Percentiles rank a stretch among this genome's conserved stretches.
Evolutionary conservation across 192 early-diverging fungal species (phyloP).

Genomic region (Coemansia sp.): DNA sequence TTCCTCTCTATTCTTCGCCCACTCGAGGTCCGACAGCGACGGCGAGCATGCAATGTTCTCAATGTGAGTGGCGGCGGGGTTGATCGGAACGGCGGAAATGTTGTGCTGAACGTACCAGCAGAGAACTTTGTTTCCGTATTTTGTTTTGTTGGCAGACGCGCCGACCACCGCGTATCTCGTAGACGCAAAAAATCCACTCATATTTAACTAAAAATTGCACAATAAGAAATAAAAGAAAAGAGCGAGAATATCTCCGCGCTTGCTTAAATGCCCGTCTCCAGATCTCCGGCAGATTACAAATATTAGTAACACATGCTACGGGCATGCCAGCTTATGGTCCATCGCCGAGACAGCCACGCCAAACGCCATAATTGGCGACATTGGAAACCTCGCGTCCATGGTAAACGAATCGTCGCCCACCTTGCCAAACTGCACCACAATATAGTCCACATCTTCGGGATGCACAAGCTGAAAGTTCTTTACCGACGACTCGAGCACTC

Average conservation of each 20-base stretch:
- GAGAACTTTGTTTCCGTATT: constrained; percentile 86
- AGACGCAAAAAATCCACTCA: constrained; percentile 56
- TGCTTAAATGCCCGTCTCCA: too few species aligned
- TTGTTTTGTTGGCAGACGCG: constrained; percentile 66
- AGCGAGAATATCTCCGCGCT: background rate
- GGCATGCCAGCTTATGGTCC: constrained; percentile 88
- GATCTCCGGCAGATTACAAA: too few species aligned
- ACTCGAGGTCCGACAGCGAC: constrained; percentile 17
- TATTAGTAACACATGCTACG: constrained; percentile 47
- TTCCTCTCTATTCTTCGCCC: background rate
- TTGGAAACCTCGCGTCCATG: constrained; percentile 89
- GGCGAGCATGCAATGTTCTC: constrained; percentile 17
- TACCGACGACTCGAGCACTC: constrained; percentile 85
- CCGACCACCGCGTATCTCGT: constrained; percentile 73
- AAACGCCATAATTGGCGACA: constrained; percentile 85
- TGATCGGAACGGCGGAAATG: constrained; percentile 21
- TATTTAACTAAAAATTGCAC: background rate
- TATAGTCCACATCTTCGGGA: constrained; percentile 89
- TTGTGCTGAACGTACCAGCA: constrained; percentile 60
- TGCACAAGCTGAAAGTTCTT: constrained; percentile 98
- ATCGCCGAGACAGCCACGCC: constrained; percentile 87
- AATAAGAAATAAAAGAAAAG: background rate
- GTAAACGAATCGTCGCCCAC: constrained; percentile 74
- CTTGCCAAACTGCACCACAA: constrained; percentile 92
- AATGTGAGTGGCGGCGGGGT: constrained; percentile 16